These are phyloP conservation scores for Backusella psychrophila DNA, from an alignment of 192 early-diverging fungal genomes.

Conservation along the genomic window DNA sequence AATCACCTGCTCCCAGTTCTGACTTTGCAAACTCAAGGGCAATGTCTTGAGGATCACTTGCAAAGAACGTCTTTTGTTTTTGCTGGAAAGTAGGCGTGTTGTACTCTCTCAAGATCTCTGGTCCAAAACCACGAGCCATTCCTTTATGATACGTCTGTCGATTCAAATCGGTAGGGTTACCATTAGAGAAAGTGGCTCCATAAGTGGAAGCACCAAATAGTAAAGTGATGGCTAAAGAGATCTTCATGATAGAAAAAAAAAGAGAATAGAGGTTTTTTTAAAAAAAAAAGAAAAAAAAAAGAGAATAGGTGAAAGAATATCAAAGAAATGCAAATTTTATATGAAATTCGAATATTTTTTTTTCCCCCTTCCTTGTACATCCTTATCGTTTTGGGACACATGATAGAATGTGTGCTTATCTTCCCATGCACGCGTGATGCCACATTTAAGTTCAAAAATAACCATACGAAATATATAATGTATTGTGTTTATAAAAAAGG, in stretches of 20 bases:
- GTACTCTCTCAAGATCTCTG: background rate
- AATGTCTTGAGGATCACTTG: constrained; percentile 31
- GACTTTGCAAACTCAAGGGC: constrained; percentile 48
- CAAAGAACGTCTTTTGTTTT: background rate
- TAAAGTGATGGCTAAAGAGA: constrained; percentile 7
- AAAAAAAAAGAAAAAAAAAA: background rate
- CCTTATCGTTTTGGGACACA: background rate
- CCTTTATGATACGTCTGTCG: background rate
- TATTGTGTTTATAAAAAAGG: background rate
- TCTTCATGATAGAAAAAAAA: background rate
- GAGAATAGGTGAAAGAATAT: background rate
- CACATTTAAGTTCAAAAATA: background rate
- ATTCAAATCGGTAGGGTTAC: background rate
- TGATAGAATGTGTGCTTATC: background rate
- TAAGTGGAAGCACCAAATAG: background rate
- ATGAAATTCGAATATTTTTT: background rate
- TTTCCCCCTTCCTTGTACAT: background rate
- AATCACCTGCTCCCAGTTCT: constrained; percentile 36
- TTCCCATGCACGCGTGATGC: constrained; percentile 5
- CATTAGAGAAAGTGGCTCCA: constrained; percentile 2
- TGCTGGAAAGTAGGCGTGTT: background rate
- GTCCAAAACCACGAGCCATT: background rate
- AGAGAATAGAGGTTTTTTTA: background rate
- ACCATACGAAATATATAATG: background rate
- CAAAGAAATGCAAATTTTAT: background rate